Percentiles rank a stretch among this genome's conserved stretches.
These are phyloP conservation scores for Themeda triandra DNA, from an alignment of 176 grass and related monocot genomes.

Conservation along the genomic window DNA sequence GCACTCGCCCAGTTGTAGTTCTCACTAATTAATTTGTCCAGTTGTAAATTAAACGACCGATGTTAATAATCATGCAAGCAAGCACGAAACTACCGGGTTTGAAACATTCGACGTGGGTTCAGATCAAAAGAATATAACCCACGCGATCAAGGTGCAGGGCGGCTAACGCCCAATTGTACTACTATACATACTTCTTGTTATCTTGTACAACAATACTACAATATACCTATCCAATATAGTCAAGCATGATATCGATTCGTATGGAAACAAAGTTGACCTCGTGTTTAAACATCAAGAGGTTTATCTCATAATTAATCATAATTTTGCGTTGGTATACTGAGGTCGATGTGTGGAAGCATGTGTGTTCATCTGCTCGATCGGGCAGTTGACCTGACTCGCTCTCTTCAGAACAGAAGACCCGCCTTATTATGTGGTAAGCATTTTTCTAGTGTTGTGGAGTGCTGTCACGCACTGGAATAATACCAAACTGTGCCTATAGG, in stretches of 20 bases:
- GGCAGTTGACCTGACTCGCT: not conserved
- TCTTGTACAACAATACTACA: not conserved
- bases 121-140: not conserved
- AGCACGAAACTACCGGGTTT: not conserved
- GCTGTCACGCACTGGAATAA: not conserved
- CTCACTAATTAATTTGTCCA: too few relatives aligned
- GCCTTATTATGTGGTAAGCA: not conserved
- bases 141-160: not conserved
- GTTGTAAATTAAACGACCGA: not conserved
- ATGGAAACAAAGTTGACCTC: not conserved
- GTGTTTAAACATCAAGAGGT: not conserved
- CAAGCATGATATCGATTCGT: not conserved
- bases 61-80: not conserved
- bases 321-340: not conserved
- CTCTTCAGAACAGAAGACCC: not conserved
- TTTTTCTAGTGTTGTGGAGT: not conserved
- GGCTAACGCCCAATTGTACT: not conserved
- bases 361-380: not conserved
- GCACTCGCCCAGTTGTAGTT: not conserved
- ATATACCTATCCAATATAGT: too few relatives aligned
- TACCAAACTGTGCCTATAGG: not conserved
- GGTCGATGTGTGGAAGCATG: not conserved
- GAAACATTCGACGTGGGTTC: not conserved
- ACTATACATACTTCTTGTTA: not conserved
- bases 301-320: not conserved